phyloP scores from a whole-genome alignment of 2,329 filamentous ascomycete genomes.

The Penicillium sp. region DNA sequence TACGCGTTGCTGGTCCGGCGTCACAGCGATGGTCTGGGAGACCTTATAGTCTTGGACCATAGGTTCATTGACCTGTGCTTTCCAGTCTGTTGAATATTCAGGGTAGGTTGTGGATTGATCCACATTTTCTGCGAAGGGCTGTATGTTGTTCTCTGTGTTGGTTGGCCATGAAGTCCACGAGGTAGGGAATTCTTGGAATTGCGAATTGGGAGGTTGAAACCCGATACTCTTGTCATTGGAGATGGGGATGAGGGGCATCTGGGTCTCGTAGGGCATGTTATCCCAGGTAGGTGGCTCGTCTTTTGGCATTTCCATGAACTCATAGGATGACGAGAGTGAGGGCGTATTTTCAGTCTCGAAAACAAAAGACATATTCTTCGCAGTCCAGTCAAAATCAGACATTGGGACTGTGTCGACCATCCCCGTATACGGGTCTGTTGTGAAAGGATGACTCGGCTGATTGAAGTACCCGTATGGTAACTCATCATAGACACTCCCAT shows the following conservation, averaged over 20 bases:
- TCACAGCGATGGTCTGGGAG: background rate
- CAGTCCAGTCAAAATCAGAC: background rate
- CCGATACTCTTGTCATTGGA: background rate
- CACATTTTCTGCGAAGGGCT: background rate
- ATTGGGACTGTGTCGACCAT: background rate
- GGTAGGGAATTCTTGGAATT: background rate
- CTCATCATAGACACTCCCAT: background rate
- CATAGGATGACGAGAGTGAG: slow-evolving; percentile 12
- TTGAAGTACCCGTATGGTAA: background rate
- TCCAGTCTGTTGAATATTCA: background rate
- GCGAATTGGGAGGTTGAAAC: background rate
- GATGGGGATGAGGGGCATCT: background rate
- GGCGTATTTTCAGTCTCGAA: slow-evolving; percentile 5
- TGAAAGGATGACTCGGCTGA: background rate
- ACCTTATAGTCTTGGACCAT: background rate
- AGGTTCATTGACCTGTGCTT: background rate
- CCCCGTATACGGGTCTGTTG: background rate
- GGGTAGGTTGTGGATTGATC: background rate
- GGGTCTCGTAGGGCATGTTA: background rate
- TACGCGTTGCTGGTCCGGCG: background rate
- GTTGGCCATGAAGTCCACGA: background rate
- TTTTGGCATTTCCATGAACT: background rate
- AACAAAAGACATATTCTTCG: slow-evolving; percentile 12
- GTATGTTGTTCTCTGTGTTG: background rate
- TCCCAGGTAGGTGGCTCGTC: background rate